Conservation (phyloP, 345 rosid genomes). For the Aquilaria yunnanensis region DNA sequence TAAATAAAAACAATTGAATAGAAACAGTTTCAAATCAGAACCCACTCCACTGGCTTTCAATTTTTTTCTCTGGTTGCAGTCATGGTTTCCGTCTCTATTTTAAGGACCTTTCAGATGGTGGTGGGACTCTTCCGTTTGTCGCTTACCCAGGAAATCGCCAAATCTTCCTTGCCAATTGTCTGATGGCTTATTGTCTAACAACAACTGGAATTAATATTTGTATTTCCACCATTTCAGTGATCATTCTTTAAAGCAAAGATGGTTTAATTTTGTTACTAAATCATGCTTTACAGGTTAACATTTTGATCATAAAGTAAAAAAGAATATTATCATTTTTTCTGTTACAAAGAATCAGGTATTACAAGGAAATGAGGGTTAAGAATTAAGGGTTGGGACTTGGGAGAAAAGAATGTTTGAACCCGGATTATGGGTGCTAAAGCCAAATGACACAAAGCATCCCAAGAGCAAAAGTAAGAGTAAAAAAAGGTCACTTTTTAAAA, state of each 20-base stretch:
- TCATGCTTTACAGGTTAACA: too few relatives aligned
- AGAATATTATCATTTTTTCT: too few relatives aligned
- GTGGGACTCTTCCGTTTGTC: constrained; percentile 27
- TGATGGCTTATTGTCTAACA: constrained; percentile 13
- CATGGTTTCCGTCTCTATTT: neutral
- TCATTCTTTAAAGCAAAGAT: constrained; percentile 41
- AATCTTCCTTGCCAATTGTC: constrained; percentile 9
- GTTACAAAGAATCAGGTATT: too few relatives aligned
- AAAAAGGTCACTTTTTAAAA: too few relatives aligned
- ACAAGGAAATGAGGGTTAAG: too few relatives aligned
- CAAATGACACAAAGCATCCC: too few relatives aligned
- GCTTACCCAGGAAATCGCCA: constrained; percentile 11
- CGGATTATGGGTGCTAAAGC: too few relatives aligned
- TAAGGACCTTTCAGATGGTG: constrained; percentile 11
- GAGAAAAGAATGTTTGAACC: neutral
- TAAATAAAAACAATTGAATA: too few relatives aligned
- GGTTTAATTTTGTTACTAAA: neutral
- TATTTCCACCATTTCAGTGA: constrained; percentile 6
- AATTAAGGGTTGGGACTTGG: neutral
- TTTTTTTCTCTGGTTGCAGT: constrained; percentile 8
- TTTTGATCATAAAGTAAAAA: too few relatives aligned
- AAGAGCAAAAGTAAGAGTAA: too few relatives aligned
- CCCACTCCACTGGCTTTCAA: constrained; percentile 8
- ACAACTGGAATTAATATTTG: constrained; percentile 12
- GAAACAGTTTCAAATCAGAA: constrained; percentile 5